phyloP scores from a whole-genome alignment of 331 rosid genomes.

The Telfairia occidentalis region DNA sequence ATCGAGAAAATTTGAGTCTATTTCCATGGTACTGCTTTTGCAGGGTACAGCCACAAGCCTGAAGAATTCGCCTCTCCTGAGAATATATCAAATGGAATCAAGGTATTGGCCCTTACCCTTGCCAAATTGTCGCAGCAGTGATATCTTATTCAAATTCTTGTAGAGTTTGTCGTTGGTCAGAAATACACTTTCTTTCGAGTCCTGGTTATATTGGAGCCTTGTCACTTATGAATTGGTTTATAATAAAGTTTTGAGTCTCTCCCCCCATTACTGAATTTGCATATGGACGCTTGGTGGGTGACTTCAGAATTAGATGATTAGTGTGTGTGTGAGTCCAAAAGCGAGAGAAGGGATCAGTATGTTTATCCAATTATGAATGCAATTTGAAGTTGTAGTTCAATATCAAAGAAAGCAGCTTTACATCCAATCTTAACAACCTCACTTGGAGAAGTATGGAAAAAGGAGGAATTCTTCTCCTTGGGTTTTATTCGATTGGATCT shows the following conservation, averaged over 20 bases:
- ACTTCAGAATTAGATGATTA: not conserved
- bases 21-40: constrained; percentile 14
- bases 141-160: constrained; percentile 5
- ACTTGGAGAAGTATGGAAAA: not conserved
- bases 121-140: constrained; percentile 69
- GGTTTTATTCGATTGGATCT: not conserved
- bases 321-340: not conserved
- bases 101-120: constrained; percentile 68
- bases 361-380: constrained; percentile 31
- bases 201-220: not conserved
- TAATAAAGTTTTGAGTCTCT: not conserved
- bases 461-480: not conserved
- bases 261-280: not conserved
- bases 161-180: not conserved
- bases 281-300: not conserved
- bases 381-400: constrained; percentile 18
- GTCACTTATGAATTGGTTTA: not conserved
- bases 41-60: constrained; percentile 98
- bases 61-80: constrained; percentile 63
- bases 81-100: constrained; percentile 76
- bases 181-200: not conserved
- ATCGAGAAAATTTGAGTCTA: not conserved
- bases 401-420: constrained; percentile 14
- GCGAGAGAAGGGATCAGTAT: not conserved
- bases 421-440: not conserved